Conservation (phyloP, 495 filamentous ascomycete species). For the Hypoxylon crocopeplum region DNA sequence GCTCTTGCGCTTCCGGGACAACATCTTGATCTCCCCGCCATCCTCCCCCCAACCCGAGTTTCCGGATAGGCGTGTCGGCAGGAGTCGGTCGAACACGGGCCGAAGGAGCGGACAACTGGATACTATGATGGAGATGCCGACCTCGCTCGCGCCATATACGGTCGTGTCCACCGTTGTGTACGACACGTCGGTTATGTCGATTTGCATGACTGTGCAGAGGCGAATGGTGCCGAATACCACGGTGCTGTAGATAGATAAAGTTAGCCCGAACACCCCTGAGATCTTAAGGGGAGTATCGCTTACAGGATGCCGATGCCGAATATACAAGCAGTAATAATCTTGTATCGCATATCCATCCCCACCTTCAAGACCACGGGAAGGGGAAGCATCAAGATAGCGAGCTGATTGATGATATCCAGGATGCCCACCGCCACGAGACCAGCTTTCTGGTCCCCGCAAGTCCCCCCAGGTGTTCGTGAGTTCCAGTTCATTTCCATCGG, state of each 20-base stretch:
- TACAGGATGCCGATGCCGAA: conserved; percentile 49
- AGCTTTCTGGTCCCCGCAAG: conserved; percentile 18
- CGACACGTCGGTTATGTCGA: conserved; percentile 18
- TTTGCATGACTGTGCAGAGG: conserved; percentile 11
- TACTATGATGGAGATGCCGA: conserved; percentile 28
- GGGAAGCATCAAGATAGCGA: conserved; percentile 46
- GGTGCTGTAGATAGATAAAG: conserved; percentile 9
- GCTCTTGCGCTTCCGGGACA: conserved; percentile 19
- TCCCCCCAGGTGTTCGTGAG: background rate
- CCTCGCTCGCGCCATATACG: conserved; percentile 26
- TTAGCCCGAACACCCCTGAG: conserved; percentile 1
- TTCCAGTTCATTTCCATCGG: conserved; percentile 29
- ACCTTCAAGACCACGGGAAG: conserved; percentile 46
- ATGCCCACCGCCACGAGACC: conserved; percentile 19
- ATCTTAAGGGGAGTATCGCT: conserved; percentile 1
- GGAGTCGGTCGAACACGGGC: conserved; percentile 22
- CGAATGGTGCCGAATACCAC: conserved; percentile 22
- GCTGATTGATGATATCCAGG: conserved; percentile 41
- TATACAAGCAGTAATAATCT: conserved; percentile 40
- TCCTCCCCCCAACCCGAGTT: conserved; percentile 10
- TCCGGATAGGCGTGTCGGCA: background rate
- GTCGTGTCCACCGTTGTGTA: conserved; percentile 15
- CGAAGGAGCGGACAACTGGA: conserved; percentile 30
- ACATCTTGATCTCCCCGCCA: background rate
- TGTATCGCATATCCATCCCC: conserved; percentile 42